phyloP scores from a whole-genome alignment of 2,329 filamentous ascomycete species.

The Microcyclosporella mali region DNA sequence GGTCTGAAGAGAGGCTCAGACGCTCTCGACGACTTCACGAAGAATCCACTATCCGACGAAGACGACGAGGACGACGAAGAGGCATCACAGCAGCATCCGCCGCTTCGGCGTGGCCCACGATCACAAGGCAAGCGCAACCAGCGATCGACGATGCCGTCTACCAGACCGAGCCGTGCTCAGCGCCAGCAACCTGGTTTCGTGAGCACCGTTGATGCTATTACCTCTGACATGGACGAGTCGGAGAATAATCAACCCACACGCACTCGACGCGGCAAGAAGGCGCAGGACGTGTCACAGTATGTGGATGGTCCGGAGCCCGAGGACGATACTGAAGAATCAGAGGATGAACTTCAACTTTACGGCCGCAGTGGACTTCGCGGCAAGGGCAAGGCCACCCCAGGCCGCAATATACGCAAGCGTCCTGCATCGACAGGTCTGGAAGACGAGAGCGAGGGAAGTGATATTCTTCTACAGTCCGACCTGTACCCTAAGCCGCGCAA shows the following conservation, averaged over 20 bases:
- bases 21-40: constrained; percentile 39
- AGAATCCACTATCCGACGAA: constrained; percentile 15
- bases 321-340: constrained; percentile 20
- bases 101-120: constrained; percentile 4
- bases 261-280: constrained; percentile 16
- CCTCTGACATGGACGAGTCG: constrained; percentile 20
- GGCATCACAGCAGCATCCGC: neutral
- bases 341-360: constrained; percentile 15
- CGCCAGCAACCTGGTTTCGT: constrained; percentile 21
- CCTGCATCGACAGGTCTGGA: constrained; percentile 6
- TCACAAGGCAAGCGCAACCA: constrained; percentile 2
- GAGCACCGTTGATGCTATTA: constrained; percentile 24
- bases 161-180: constrained; percentile 15
- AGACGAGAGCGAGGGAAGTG: constrained; percentile 26
- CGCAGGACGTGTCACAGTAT: constrained; percentile 21
- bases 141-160: constrained; percentile 22
- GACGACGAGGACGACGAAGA: constrained; percentile 3
- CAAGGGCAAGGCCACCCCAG: constrained; percentile 5
- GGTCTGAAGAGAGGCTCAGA: constrained; percentile 41
- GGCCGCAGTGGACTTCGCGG: constrained; percentile 14
- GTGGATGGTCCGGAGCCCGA: constrained; percentile 18
- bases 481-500: constrained; percentile 37
- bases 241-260: constrained; percentile 14
- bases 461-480: constrained; percentile 36
- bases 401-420: constrained; percentile 13